Conservation (phyloP, 192 early-diverging fungal species). For the Allomyces javanicus region DNA sequence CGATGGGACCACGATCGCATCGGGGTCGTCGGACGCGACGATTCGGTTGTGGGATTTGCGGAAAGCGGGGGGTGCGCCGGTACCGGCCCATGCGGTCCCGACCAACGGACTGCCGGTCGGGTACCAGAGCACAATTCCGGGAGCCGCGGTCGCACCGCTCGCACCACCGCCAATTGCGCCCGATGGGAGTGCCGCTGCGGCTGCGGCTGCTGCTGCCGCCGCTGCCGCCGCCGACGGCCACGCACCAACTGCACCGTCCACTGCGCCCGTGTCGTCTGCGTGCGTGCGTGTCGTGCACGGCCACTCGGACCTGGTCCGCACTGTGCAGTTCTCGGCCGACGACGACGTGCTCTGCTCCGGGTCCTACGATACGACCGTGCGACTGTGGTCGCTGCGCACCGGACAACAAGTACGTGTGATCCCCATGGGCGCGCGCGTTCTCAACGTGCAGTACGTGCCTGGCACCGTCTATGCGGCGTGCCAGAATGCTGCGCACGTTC, state of each 20-base stretch:
- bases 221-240: not conserved
- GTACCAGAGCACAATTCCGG: too few species aligned
- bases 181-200: not conserved
- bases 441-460: not conserved
- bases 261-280: not conserved
- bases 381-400: not conserved
- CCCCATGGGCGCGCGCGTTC: not conserved
- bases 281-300: not conserved
- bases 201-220: not conserved
- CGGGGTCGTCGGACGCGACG: constrained; percentile 59
- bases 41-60: constrained; percentile 54
- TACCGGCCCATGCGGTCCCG: not conserved
- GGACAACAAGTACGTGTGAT: not conserved
- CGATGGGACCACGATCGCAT: constrained; percentile 63
- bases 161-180: not conserved
- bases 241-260: too few species aligned
- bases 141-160: too few species aligned
- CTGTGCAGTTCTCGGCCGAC: not conserved
- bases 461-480: not conserved
- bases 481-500: not conserved
- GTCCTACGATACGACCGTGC: not conserved
- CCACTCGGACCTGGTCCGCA: not conserved
- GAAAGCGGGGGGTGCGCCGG: not conserved
- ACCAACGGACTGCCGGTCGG: too few species aligned
- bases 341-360: not conserved